Evolutionary conservation across 176 grass and related monocot species (phyloP), one percentile per base, ranked within the genome.

Genomic region (Carex myosuroides): DNA sequence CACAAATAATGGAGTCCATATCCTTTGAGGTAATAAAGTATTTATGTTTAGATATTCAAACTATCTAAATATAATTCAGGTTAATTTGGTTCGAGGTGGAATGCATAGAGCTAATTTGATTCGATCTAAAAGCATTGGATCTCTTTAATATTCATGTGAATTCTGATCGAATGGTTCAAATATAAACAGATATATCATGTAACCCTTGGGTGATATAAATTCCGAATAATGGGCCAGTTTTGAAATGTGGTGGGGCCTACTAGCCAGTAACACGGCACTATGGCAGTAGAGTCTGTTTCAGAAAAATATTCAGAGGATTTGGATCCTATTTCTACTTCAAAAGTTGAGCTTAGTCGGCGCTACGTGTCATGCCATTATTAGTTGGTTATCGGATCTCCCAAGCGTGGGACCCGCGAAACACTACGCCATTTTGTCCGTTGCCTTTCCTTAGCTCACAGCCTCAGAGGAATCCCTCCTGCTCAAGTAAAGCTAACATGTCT

Each of bases 401-500:
- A 70, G 14, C 46, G 71, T 86, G 21, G 77, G 72, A 4, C 35
- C 85, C 52, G 20, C 41, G 13, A 30, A 55, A 73, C 46, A 80
- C 26, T 89, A 82, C 84, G 81, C 83, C 79, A 57, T 70, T 48
- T 74, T 57, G 68, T 78, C 70, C 74, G 11, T 48, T 29, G 37
- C 73, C 59, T 85, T 81, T 65, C 30, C 60, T 66, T 65, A 52
- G 44, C 20, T 62, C 67, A 71, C 4, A 63, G 17, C n/a, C 60
- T 53, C 64, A 75, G 67, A 69, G 83, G 93, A 92, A 88, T 95
- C 91, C 89, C 91, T 86, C 55, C 70, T 44, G 37, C 48, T 41
- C 91, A 93, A 93, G 94, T 71, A 97, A 97, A 97, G 69, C 80
- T 63, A 78, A 16, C 4, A 22, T 26, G 37, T 42, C 64, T 32